Conservation (phyloP, 345 rosid genomes). For the Syzygium aqueum region DNA sequence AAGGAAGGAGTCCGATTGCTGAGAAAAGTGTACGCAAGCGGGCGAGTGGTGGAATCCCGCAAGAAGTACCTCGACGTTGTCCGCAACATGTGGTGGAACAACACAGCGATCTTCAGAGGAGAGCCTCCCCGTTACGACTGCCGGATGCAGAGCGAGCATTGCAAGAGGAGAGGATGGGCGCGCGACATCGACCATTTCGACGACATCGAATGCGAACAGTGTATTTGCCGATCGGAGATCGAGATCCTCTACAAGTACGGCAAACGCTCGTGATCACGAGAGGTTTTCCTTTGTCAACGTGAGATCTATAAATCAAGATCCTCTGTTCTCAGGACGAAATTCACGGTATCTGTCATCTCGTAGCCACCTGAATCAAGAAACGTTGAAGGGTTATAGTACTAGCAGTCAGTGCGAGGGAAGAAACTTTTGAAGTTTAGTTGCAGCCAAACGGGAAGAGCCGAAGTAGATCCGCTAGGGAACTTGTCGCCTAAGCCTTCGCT, state of each 20-base stretch:
- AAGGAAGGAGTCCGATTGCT: fast-evolving
- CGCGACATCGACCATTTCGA: neutral
- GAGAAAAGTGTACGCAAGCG: neutral
- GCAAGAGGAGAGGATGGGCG: neutral
- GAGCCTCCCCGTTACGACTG: neutral
- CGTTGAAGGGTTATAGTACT: neutral
- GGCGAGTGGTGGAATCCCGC: neutral
- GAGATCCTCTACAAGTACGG: neutral
- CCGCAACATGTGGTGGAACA: neutral
- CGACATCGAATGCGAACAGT: fast-evolving
- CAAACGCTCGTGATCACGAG: fast-evolving
- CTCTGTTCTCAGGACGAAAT: too few relatives aligned
- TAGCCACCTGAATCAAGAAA: neutral
- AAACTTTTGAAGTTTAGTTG: neutral
- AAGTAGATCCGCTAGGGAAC: neutral
- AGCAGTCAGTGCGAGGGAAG: neutral
- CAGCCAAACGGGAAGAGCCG: neutral
- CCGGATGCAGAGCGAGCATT: fast-evolving
- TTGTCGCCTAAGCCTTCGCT: neutral
- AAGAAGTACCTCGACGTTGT: neutral
- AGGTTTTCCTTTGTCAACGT: neutral
- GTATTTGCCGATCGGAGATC: neutral
- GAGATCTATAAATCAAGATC: neutral
- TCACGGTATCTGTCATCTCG: too few relatives aligned
- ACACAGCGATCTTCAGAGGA: fast-evolving